Percentiles rank a stretch among this genome's conserved stretches.
phyloP scores from a whole-genome alignment of 2,329 filamentous ascomycete species.

The Beauveria asiatica region DNA sequence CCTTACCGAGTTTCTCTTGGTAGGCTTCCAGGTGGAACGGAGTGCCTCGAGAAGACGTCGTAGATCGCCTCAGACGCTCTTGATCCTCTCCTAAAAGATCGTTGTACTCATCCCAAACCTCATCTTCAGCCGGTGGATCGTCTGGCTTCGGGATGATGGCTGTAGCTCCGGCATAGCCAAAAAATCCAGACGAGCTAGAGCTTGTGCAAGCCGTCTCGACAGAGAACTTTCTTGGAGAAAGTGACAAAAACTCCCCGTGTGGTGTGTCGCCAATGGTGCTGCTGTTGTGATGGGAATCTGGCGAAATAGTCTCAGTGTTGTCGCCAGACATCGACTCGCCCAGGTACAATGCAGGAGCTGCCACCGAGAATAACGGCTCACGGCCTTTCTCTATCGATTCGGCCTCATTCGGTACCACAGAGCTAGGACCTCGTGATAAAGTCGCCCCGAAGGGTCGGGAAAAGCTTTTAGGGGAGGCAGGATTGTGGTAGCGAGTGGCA shows the following conservation, averaged over 20 bases:
- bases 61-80: constrained; percentile 37
- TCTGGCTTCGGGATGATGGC: constrained; percentile 53
- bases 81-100: constrained; percentile 67
- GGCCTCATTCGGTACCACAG: constrained; percentile 20
- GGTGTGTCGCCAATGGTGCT: neutral
- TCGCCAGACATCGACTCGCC: constrained; percentile 28
- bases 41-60: constrained; percentile 46
- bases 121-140: constrained; percentile 65
- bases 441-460: constrained; percentile 68
- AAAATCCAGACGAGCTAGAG: constrained; percentile 59
- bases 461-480: constrained; percentile 69
- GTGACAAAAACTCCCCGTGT: constrained; percentile 59
- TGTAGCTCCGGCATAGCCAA: constrained; percentile 50
- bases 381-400: constrained; percentile 42
- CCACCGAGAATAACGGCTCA: constrained; percentile 32
- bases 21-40: constrained; percentile 49
- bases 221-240: constrained; percentile 66
- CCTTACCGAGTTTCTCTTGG: constrained; percentile 27
- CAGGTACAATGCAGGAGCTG: constrained; percentile 28
- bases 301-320: constrained; percentile 21
- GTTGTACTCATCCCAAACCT: constrained; percentile 91
- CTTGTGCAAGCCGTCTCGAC: constrained; percentile 40
- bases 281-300: neutral
- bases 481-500: constrained; percentile 57
- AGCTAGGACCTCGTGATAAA: constrained; percentile 26